Conservation (phyloP, 805 yeast species). For the Metschnikowia corniflorae region DNA sequence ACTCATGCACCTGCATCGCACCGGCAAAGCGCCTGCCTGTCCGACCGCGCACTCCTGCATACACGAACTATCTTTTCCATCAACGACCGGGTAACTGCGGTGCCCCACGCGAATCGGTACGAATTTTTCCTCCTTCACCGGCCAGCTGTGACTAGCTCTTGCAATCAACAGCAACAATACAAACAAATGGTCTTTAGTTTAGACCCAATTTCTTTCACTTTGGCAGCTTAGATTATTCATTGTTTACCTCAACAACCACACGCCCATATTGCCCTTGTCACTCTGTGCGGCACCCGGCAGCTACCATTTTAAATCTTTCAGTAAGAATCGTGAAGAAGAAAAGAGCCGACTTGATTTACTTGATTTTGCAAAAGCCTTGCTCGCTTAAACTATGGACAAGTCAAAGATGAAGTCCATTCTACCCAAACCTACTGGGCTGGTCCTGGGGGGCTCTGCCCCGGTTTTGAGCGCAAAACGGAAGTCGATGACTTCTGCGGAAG, state of each 20-base stretch:
- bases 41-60: conserved; percentile 12
- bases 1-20: conserved; percentile 7
- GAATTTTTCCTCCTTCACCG: not conserved
- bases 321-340: no score
- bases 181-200: no score
- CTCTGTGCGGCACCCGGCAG: no score
- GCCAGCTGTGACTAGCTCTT: no score
- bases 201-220: no score
- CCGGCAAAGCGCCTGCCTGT: conserved; percentile 6
- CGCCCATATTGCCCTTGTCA: no score
- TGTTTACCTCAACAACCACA: no score
- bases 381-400: conserved; percentile 28
- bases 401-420: conserved; percentile 39
- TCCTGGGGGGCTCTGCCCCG: conserved; percentile 15
- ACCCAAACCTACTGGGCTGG: conserved; percentile 35
- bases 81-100: conserved; percentile 18
- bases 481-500: conserved; percentile 9
- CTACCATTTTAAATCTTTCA: no score
- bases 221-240: no score
- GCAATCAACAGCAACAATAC: no score
- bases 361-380: no score
- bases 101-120: conserved; percentile 10
- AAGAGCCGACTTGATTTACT: no score
- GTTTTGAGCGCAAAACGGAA: conserved; percentile 16
- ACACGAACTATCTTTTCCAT: conserved; percentile 19